phyloP scores from a whole-genome alignment of 108 stramenopile genomes.

The Nitzschia putrida region DNA sequence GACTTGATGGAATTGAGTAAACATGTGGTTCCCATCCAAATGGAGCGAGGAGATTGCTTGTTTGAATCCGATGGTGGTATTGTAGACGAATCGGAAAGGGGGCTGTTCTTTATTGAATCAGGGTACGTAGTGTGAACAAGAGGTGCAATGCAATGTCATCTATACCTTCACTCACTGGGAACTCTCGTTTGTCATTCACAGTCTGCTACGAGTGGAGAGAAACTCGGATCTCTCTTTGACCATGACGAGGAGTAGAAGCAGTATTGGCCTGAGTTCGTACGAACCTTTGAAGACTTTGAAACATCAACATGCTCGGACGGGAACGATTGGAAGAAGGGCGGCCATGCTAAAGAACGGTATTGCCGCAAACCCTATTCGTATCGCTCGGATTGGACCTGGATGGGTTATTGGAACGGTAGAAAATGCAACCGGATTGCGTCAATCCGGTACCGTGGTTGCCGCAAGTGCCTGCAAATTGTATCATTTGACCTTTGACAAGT shows the following conservation, averaged over 20 bases:
- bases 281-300: conserved; percentile 30
- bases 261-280: neutral
- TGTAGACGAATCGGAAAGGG: conserved; percentile 42
- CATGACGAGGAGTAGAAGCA: neutral
- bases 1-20: conserved; percentile 48
- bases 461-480: conserved; percentile 56
- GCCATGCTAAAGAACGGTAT: conserved; percentile 24
- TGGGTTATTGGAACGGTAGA: conserved; percentile 40
- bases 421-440: conserved; percentile 32
- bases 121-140: conserved; percentile 30
- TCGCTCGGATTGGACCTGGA: conserved; percentile 67
- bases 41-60: conserved; percentile 39
- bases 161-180: neutral
- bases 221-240: conserved; percentile 13
- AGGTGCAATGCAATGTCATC: neutral
- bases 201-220: conserved; percentile 1
- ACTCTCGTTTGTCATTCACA: neutral
- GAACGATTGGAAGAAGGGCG: conserved; percentile 34
- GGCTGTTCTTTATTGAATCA: conserved; percentile 70
- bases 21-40: conserved; percentile 38
- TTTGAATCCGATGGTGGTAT: conserved; percentile 38
- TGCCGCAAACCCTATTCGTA: conserved; percentile 33
- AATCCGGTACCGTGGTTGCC: conserved; percentile 39
- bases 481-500: conserved; percentile 55
- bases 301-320: conserved; percentile 51